A percentile compares a stretch with the other conserved stretches of the same genome.
Evolutionary conservation across 306 rosid species (phyloP).

Genomic region (Cucumis hystrix): DNA sequence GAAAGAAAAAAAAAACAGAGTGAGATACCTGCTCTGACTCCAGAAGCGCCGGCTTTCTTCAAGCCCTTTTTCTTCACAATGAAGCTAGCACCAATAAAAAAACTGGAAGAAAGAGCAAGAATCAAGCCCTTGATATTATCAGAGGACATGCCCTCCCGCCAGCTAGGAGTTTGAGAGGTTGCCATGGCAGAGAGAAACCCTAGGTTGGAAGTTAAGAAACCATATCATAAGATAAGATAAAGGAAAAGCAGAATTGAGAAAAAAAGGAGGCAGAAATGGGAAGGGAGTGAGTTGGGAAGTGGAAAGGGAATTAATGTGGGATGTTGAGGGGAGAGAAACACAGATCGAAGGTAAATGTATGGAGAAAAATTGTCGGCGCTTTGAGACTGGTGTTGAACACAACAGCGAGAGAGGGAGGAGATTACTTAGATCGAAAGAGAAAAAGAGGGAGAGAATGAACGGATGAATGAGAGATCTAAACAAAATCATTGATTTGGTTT

Average conservation of each 20-base stretch:
- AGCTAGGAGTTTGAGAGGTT: slow-evolving; percentile 11
- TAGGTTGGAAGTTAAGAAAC: slow-evolving; percentile 3
- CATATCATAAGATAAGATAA: background rate
- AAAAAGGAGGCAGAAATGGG: background rate
- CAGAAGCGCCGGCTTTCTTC: slow-evolving; percentile 86
- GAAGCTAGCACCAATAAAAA: slow-evolving; percentile 82
- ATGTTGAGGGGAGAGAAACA: background rate
- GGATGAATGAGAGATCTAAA: slow-evolving; percentile 2
- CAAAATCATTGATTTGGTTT: background rate
- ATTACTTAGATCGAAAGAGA: slow-evolving; percentile 6
- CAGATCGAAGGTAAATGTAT: background rate
- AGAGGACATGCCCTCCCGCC: slow-evolving; percentile 59
- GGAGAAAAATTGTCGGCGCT: slow-evolving; percentile 1
- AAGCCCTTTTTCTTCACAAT: slow-evolving; percentile 84
- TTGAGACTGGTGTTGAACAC: background rate
- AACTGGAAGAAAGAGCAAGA: slow-evolving; percentile 75
- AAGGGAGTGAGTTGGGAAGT: background rate
- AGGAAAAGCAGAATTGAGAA: background rate
- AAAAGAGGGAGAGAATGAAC: background rate
- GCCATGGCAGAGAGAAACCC: slow-evolving; percentile 13
- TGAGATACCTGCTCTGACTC: slow-evolving; percentile 64
- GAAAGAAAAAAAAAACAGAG: background rate
- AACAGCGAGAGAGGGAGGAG: background rate
- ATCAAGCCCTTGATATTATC: slow-evolving; percentile 64
- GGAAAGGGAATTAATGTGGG: background rate